These are phyloP conservation scores for Cryptococcus sp. DNA, from an alignment of 1,284 basidiomycete species.

Conservation along the genomic window DNA sequence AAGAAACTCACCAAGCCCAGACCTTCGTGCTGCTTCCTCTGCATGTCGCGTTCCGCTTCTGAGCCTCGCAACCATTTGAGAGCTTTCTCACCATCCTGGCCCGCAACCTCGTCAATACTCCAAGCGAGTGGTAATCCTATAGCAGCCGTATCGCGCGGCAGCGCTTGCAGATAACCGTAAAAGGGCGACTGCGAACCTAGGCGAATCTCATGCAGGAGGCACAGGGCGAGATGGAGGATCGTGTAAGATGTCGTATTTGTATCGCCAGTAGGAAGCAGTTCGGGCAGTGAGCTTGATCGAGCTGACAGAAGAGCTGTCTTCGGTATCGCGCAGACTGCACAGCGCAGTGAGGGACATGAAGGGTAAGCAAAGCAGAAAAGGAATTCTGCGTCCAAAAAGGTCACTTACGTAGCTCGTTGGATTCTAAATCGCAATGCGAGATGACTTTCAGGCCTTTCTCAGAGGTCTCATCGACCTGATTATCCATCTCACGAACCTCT, in stretches of 20 bases:
- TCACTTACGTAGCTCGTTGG: slow-evolving; percentile 20
- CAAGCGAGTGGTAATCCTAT: slow-evolving; percentile 50
- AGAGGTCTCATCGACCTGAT: neutral
- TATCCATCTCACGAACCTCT: slow-evolving; percentile 17
- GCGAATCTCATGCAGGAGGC: slow-evolving; percentile 52
- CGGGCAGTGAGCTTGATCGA: slow-evolving; percentile 32
- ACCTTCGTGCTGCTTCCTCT: slow-evolving; percentile 34
- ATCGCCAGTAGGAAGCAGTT: neutral
- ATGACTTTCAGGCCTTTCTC: slow-evolving; percentile 11
- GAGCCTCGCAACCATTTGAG: slow-evolving; percentile 43
- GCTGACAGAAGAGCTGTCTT: slow-evolving; percentile 48
- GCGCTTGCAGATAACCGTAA: slow-evolving; percentile 50
- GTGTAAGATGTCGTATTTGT: slow-evolving; percentile 22
- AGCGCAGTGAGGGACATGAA: neutral
- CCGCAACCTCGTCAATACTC: slow-evolving; percentile 27
- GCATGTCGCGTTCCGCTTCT: slow-evolving; percentile 45
- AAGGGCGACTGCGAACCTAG: slow-evolving; percentile 43
- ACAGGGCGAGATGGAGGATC: slow-evolving; percentile 48
- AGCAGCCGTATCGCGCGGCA: slow-evolving; percentile 41
- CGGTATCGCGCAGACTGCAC: slow-evolving; percentile 51
- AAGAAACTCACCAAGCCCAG: slow-evolving; percentile 37
- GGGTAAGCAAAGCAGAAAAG: neutral
- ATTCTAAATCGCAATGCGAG: slow-evolving; percentile 9
- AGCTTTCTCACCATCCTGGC: slow-evolving; percentile 38
- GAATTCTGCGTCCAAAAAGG: neutral